These are phyloP conservation scores for Torulaspora franciscae DNA, from an alignment of 805 yeast genomes.

Conservation along the genomic window DNA sequence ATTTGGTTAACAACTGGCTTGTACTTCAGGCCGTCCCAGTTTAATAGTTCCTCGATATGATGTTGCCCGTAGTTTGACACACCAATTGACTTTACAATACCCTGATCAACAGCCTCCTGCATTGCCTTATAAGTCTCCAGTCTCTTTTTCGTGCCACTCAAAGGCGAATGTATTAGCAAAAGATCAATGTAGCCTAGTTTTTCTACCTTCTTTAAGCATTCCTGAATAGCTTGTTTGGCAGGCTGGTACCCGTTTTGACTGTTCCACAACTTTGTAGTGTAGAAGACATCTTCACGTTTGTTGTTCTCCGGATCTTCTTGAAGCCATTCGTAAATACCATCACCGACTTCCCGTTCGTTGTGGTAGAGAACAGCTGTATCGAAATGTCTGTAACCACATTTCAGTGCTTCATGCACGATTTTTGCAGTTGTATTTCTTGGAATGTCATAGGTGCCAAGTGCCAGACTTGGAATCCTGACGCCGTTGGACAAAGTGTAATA, in stretches of 20 bases:
- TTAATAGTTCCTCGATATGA: slow-evolving; percentile 56
- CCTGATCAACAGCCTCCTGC: slow-evolving; percentile 63
- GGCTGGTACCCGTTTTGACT: slow-evolving; percentile 53
- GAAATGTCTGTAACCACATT: slow-evolving; percentile 65
- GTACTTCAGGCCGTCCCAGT: slow-evolving; percentile 49
- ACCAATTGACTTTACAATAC: slow-evolving; percentile 62
- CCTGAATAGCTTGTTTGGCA: slow-evolving; percentile 55
- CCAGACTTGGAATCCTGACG: slow-evolving; percentile 49
- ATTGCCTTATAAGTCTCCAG: slow-evolving; percentile 65
- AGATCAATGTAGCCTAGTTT: slow-evolving; percentile 66
- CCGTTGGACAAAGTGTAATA: slow-evolving; percentile 51
- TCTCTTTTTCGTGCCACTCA: slow-evolving; percentile 44
- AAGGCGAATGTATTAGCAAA: slow-evolving; percentile 62
- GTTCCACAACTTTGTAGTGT: slow-evolving; percentile 75
- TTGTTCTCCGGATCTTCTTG: slow-evolving; percentile 41
- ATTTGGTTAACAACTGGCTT: slow-evolving; percentile 76
- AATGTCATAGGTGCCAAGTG: slow-evolving; percentile 50
- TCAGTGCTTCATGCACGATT: slow-evolving; percentile 53
- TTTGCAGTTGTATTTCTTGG: slow-evolving; percentile 38
- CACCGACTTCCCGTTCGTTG: slow-evolving; percentile 58
- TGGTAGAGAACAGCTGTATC: slow-evolving; percentile 67
- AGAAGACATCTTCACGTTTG: slow-evolving; percentile 49
- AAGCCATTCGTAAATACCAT: slow-evolving; percentile 53
- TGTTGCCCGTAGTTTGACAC: slow-evolving; percentile 66
- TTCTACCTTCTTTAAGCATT: slow-evolving; percentile 49